Conservation (phyloP, 2,329 filamentous ascomycete genomes). For the Didymella lethalis region DNA sequence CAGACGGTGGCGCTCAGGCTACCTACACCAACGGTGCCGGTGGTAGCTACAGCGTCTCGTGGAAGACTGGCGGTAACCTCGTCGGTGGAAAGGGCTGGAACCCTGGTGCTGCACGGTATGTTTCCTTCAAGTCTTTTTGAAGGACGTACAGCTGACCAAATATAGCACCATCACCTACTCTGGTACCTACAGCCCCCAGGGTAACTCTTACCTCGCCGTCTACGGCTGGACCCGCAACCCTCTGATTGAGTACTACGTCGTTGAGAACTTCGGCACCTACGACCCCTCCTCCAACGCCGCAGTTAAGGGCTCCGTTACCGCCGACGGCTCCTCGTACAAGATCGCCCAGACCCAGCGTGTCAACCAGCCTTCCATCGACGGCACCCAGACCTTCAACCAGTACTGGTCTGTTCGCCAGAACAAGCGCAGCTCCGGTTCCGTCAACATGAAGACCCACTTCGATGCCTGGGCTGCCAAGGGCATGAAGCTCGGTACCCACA, state of each 20-base stretch:
- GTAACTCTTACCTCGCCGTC: constrained; percentile 60
- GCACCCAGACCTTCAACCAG: constrained; percentile 61
- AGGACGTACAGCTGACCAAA: constrained; percentile 3
- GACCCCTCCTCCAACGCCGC: constrained; percentile 56
- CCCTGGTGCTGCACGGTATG: constrained; percentile 60
- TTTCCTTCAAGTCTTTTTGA: constrained; percentile 5
- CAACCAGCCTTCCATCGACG: constrained; percentile 60
- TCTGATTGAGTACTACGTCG: constrained; percentile 61
- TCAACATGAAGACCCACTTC: constrained; percentile 47
- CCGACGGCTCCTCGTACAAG: constrained; percentile 45
- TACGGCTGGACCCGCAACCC: constrained; percentile 66
- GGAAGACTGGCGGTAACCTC: constrained; percentile 63
- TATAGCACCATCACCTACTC: constrained; percentile 46
- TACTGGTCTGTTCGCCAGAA: constrained; percentile 55
- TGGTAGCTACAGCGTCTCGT: constrained; percentile 61
- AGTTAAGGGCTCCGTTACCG: constrained; percentile 44
- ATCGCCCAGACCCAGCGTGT: constrained; percentile 41
- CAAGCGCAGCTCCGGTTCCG: constrained; percentile 43
- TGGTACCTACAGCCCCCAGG: constrained; percentile 45
- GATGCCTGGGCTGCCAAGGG: constrained; percentile 46
- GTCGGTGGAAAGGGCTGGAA: constrained; percentile 68
- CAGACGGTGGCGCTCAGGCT: constrained; percentile 60
- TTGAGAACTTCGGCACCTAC: constrained; percentile 63
- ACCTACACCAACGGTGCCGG: constrained; percentile 64
- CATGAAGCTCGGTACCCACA: constrained; percentile 42